Evolutionary conservation across 2,329 filamentous ascomycete genomes (phyloP).

Genomic region (Cordyceps militaris): DNA sequence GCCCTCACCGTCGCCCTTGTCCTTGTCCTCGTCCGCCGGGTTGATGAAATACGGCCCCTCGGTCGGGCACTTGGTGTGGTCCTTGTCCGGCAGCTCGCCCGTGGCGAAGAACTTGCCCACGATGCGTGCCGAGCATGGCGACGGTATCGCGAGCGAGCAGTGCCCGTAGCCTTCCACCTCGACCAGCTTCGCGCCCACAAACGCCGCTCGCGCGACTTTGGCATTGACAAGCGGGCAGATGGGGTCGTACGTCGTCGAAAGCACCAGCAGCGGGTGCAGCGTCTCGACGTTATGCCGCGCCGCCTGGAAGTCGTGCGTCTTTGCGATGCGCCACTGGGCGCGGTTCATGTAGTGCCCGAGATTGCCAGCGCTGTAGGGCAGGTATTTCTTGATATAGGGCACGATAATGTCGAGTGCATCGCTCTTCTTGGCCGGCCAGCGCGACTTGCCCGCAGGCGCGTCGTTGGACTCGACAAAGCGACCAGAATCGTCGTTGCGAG

Average conservation of each 20-base stretch:
- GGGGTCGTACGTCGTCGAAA: constrained; percentile 34
- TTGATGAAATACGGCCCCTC: constrained; percentile 33
- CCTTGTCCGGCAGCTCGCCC: constrained; percentile 29
- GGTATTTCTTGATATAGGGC: constrained; percentile 25
- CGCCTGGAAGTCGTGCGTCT: constrained; percentile 23
- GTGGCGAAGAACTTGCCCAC: constrained; percentile 31
- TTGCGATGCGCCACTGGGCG: constrained; percentile 25
- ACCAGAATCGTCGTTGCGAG: constrained; percentile 19
- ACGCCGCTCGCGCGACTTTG: constrained; percentile 27
- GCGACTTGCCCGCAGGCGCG: constrained; percentile 16
- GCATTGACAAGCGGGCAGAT: constrained; percentile 44
- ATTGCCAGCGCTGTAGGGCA: constrained; percentile 23
- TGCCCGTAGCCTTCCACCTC: constrained; percentile 38
- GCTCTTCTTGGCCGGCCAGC: constrained; percentile 25
- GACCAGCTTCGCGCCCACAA: constrained; percentile 31
- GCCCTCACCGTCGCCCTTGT: not conserved
- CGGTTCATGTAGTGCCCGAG: constrained; percentile 24
- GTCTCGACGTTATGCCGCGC: constrained; percentile 26
- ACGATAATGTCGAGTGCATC: constrained; percentile 26
- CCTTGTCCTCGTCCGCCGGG: constrained; percentile 20
- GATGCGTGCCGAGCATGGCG: constrained; percentile 29
- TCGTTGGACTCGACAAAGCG: constrained; percentile 25
- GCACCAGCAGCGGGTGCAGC: constrained; percentile 25
- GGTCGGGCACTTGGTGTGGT: constrained; percentile 29
- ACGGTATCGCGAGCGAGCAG: constrained; percentile 32